phyloP scores from a whole-genome alignment of 331 rosid genomes.

The Telfairia occidentalis region DNA sequence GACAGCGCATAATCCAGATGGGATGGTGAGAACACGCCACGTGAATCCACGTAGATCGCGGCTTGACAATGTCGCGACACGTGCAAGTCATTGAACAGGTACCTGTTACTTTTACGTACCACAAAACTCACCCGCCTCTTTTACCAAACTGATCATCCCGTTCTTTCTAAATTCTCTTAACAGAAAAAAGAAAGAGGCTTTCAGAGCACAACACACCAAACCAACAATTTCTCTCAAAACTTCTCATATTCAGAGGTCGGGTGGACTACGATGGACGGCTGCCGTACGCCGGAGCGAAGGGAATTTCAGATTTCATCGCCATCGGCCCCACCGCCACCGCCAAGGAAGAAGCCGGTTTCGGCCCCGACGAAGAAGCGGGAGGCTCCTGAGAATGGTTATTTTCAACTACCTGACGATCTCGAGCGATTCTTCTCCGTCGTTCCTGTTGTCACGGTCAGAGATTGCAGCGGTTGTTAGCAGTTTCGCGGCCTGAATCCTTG shows the following conservation, averaged over 20 bases:
- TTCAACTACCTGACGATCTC: slow-evolving; percentile 41
- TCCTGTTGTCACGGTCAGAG: not conserved
- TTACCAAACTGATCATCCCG: too few relatives aligned
- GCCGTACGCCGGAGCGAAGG: slow-evolving; percentile 33
- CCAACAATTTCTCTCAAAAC: not conserved
- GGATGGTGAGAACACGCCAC: not conserved
- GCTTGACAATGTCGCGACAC: not conserved
- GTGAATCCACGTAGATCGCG: not conserved
- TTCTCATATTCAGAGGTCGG: not conserved
- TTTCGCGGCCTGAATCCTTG: not conserved
- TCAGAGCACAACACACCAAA: too few relatives aligned
- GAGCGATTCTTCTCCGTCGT: slow-evolving; percentile 27
- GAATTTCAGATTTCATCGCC: slow-evolving; percentile 35
- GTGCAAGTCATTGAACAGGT: too few relatives aligned
- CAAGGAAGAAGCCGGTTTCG: slow-evolving; percentile 41
- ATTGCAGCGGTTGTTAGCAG: not conserved
- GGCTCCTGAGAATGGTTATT: slow-evolving; percentile 42
- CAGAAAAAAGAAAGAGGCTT: too few relatives aligned
- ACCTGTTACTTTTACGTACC: too few relatives aligned
- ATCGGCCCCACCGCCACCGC: slow-evolving; percentile 37
- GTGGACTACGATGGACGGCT: slow-evolving; percentile 15
- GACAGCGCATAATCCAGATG: not conserved
- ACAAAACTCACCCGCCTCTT: too few relatives aligned
- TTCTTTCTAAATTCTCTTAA: too few relatives aligned
- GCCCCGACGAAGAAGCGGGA: slow-evolving; percentile 21